Base-by-base conservation (phyloP, 2,329 filamentous ascomycete species). In the Ceratocystis smalleyi region DNA sequence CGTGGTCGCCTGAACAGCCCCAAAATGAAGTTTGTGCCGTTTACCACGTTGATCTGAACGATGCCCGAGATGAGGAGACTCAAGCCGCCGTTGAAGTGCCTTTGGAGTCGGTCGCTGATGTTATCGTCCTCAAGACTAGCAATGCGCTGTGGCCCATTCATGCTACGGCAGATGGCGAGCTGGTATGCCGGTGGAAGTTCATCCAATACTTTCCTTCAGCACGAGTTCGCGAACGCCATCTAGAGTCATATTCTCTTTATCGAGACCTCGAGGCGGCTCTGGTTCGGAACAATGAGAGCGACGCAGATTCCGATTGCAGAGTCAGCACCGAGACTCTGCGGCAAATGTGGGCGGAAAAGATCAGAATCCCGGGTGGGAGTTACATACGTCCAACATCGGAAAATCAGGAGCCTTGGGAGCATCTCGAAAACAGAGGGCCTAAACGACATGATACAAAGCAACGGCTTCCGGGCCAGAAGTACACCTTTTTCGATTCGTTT, bases 401-500 rank as follows among this genome's bases (percentile, higher is more conserved):
- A 7, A 24, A 22, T 19, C 15, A 4, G 32, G 54, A 32, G 40
- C 7, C 15, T 10, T 12, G 8, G 30, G 10, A 32, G 15, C 30
- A 32, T 12, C 2, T 4, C 7, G 6, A 35, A 2, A 27, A 57
- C 35, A 3, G 7, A n/a, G 15, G 10, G 2, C 2, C 15, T 35
- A 17, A 8, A 8, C 12, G 8, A 57, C 8, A 35, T 12, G 0
- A 24, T 12, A 55, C 19, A 43, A 59, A 62, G 40, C 8, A 60
- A 10, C 64, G 70, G 17, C 40, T 65, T 0, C 65, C 64, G 0
- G 72, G 72, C 0, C 79, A 82, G 57, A 76, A 75, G 47, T 89
- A 89, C 67, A 87, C 83, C 0, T 82, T 86, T 27, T 86, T 83
- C 1, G 89, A 94, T 70, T 78, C 81, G 0, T 94, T 89, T 68